Evolutionary conservation across 306 rosid species (phyloP).

Genomic region (Benincasa hispida): DNA sequence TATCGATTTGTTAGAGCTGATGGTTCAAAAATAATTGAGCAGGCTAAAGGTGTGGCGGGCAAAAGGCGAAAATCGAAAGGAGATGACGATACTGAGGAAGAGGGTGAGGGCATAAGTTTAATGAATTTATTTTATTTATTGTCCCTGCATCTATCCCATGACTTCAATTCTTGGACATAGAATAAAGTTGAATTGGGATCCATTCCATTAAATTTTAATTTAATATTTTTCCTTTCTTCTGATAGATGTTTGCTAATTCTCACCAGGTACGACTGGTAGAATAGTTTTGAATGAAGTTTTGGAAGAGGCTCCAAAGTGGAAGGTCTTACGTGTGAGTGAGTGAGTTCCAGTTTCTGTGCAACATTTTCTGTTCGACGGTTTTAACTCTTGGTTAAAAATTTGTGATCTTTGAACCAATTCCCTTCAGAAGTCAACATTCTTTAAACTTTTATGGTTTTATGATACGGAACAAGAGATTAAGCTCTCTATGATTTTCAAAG

Average conservation of each 20-base stretch:
- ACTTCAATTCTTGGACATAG: neutral
- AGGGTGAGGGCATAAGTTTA: conserved; percentile 31
- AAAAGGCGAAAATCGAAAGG: conserved; percentile 57
- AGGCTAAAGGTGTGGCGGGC: conserved; percentile 31
- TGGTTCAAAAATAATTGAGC: conserved; percentile 35
- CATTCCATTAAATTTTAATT: neutral
- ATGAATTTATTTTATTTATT: neutral
- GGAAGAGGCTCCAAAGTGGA: conserved; percentile 99
- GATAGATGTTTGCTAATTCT: conserved; percentile 33
- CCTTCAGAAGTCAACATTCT: neutral
- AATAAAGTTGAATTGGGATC: neutral
- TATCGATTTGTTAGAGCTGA: conserved; percentile 55
- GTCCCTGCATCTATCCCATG: neutral
- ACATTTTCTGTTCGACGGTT: neutral
- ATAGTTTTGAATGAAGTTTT: conserved; percentile 69
- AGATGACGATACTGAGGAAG: conserved; percentile 30
- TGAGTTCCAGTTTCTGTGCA: conserved; percentile 56
- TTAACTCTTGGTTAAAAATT: neutral
- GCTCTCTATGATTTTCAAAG: neutral
- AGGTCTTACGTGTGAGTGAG: conserved; percentile 99
- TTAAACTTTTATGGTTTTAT: neutral
- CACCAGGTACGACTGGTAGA: conserved; percentile 28
- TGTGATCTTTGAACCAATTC: neutral
- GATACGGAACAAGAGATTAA: neutral
- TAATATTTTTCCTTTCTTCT: neutral